These are phyloP conservation scores for Solanum chmielewskii DNA, from an alignment of 257 asterid species.

Conservation along the genomic window DNA sequence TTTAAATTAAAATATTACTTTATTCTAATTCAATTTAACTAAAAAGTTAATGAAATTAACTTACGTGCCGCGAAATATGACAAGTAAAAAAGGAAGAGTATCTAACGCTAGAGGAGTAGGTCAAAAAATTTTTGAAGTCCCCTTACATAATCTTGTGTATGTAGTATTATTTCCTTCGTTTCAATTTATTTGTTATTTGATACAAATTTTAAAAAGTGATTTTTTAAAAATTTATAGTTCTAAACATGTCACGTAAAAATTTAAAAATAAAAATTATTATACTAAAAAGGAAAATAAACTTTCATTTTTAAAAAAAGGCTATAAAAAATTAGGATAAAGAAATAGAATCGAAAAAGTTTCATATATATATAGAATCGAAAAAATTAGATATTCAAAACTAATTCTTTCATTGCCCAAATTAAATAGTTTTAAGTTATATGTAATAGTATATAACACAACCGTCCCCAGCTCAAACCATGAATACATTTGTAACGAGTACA, in stretches of 20 bases:
- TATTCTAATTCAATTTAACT: no score
- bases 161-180: not conserved
- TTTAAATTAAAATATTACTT: not conserved
- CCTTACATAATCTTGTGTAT: not conserved
- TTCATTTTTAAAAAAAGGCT: no score
- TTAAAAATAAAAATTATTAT: no score
- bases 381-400: no score
- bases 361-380: no score
- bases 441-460: not conserved
- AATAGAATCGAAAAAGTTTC: not conserved
- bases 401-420: not conserved
- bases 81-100: not conserved
- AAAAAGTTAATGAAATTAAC: no score
- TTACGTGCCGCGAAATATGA: no score
- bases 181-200: no score
- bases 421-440: not conserved
- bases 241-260: no score
- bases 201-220: no score
- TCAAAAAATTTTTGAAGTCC: not conserved
- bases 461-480: not conserved
- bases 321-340: no score
- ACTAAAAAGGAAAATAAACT: no score
- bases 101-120: not conserved
- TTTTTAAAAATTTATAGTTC: not conserved
- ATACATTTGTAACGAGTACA: not conserved